Base-by-base conservation (phyloP, 306 rosid genomes). In the Myrica gale region DNA sequence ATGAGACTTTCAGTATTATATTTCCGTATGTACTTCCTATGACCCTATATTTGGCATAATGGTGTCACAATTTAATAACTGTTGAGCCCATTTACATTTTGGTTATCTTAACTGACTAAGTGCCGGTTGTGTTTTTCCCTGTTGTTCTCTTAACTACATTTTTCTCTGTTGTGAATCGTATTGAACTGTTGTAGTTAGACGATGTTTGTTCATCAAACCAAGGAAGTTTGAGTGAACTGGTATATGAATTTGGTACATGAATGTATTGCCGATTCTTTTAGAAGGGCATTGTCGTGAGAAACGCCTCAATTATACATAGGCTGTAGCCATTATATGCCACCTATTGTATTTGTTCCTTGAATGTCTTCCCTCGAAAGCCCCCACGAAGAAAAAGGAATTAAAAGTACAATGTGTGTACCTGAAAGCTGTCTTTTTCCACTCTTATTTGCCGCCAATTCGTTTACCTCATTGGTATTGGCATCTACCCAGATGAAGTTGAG, bases 151-250 rank as follows among this genome's bases (percentile, higher is more conserved):
- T 58, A 48, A 48, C 69, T 84, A 79, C 10, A 68, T 80, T 77
- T 50, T 39, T n/a, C 74, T 80, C 62, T 42, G 19, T 62, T 5
- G 57, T 66, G 52, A 19, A 57, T 52, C 67, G 26, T 47, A 43
- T 12, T 39, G 37, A 79, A 37, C 39, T 69, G 69, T 62, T 61
- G 82, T 78, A 21, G 71, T 70, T 74, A 60, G 82, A 37, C 44
- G 74, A 32, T 78, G 17, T 47, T 45, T 68, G 42, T 6, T 83
- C 76, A 61, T 54, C 32, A 57, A 62, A 67, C 47, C 57, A 75
- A n/a, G 76, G 70, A 62, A 51, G 26, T 58, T 60, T 61, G 17
- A 73, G 53, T 71, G 69, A 72, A 58, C 23, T 77, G 26, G 70
- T 9, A 15, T 8, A 7, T 8, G 50, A 13, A 48, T 48, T 2